Evolutionary conservation across 2,329 filamentous ascomycete species (phyloP), one percentile per base, ranked within the genome.

Genomic region (Apiospora hydei): DNA sequence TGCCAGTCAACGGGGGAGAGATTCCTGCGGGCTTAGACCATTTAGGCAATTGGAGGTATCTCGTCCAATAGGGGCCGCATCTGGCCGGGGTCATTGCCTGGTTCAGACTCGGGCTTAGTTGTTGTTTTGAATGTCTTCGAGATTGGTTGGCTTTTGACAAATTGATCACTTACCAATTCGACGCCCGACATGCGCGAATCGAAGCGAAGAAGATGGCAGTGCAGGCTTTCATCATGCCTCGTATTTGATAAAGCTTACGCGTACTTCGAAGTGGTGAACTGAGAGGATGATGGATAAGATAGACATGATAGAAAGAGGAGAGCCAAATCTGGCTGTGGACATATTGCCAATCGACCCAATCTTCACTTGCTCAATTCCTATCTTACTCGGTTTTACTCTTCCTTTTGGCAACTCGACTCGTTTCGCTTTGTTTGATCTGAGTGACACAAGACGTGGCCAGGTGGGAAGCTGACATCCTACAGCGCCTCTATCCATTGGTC

Each of bases 1-100:
- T 61, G 30, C 10, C 53, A 38, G n/a, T n/a, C 5, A 38, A 38
- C 34, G 26, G 30, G 11, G 34, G 34, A 41, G 18, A 6, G 4
- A 4, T 13, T 34, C 10, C 8, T 41, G 21, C 18, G 18, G 34
- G 0, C 34, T 64, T 41, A 10, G n/a, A 24, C 34, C 18, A 2
- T 41, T 64, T 7, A 64, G 57, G 57, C 30, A 64, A 64, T 64
- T 64, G 18, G 34, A 64, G 34, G 34, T 41, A 41, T n/a, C 57
- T 64, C 30, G 26, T 64, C 24, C 57, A 64, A 24, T n/a, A 6
- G 34, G 21, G 34, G 13, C 24, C 21, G 34, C 10, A 18, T 41
- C 21, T 41, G 18, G 57, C 34, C 21, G 10, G 57, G 34, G n/a
- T 41, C 34, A 64, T 14, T 1, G 13, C 21, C 34, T 6, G 57